Percentiles rank a stretch among this genome's conserved stretches.
Conservation (phyloP, 306 rosid species). For the Prinsepia uniflora region DNA sequence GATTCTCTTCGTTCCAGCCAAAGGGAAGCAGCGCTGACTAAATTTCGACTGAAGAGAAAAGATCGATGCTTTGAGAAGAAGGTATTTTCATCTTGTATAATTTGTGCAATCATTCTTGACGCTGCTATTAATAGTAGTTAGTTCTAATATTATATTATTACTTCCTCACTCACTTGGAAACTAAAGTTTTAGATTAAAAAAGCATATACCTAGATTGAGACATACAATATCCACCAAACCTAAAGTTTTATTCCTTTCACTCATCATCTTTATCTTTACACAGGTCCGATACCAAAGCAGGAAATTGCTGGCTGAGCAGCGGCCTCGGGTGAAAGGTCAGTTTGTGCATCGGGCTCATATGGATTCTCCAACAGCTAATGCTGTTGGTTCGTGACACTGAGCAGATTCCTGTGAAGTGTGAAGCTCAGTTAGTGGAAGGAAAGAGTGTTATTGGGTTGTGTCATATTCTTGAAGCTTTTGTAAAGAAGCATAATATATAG, state of each 20-base stretch:
- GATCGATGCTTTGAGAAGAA: slow-evolving; percentile 68
- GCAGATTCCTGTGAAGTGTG: not conserved
- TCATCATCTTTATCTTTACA: slow-evolving; percentile 10
- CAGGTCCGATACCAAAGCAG: slow-evolving; percentile 68
- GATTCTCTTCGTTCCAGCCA: slow-evolving; percentile 42
- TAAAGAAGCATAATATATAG: slow-evolving; percentile 3
- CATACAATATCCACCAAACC: too few relatives aligned
- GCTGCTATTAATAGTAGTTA: not conserved
- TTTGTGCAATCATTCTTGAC: not conserved
- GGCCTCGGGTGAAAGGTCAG: slow-evolving; percentile 70
- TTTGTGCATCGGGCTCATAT: slow-evolving; percentile 49
- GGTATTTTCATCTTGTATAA: slow-evolving; percentile 36
- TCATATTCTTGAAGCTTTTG: slow-evolving; percentile 20
- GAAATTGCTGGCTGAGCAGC: slow-evolving; percentile 62
- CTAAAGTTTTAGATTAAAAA: not conserved
- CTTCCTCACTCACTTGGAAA: not conserved
- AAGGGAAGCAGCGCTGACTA: slow-evolving; percentile 72
- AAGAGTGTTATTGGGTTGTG: slow-evolving; percentile 18
- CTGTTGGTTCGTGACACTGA: slow-evolving; percentile 32
- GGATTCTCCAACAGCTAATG: slow-evolving; percentile 27
- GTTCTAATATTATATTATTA: not conserved
- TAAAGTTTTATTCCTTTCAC: not conserved
- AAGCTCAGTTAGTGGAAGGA: slow-evolving; percentile 15
- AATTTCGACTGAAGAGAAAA: slow-evolving; percentile 63
- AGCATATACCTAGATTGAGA: not conserved